Evolutionary conservation across 768 basidiomycete species (phyloP).

Genomic region (Kondoa malvinella): DNA sequence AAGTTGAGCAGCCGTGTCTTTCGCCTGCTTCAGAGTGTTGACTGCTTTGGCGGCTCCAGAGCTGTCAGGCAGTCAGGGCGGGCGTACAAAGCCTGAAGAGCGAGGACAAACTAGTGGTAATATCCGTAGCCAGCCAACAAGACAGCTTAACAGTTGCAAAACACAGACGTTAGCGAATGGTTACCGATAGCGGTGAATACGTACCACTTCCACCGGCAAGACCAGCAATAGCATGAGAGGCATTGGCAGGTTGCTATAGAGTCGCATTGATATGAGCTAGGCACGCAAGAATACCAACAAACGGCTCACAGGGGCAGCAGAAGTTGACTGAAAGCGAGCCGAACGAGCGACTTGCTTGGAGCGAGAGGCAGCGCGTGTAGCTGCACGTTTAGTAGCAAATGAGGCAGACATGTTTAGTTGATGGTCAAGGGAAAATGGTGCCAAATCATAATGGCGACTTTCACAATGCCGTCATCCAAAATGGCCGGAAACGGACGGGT

Average conservation of each 20-base stretch:
- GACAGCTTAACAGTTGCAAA: neutral
- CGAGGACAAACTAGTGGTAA: constrained; percentile 17
- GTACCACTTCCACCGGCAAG: constrained; percentile 23
- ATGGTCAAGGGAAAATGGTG: neutral
- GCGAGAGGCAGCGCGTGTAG: neutral
- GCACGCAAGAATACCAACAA: neutral
- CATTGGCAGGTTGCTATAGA: neutral
- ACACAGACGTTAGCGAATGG: neutral
- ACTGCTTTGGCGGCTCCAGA: constrained; percentile 23
- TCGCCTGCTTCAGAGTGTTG: constrained; percentile 17
- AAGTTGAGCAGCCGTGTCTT: constrained; percentile 20
- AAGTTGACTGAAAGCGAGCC: neutral
- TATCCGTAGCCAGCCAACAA: constrained; percentile 20
- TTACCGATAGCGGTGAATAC: constrained; percentile 14
- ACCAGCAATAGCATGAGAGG: constrained; percentile 22
- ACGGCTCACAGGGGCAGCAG: neutral
- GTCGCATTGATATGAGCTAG: neutral
- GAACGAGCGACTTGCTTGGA: neutral
- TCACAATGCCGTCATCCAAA: too few relatives aligned
- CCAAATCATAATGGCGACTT: too few relatives aligned
- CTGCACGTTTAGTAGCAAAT: neutral
- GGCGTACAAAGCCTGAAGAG: neutral
- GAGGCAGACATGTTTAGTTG: neutral
- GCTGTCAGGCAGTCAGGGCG: neutral
- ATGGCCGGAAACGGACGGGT: too few relatives aligned